These are phyloP conservation scores for Pulveroboletus sp. DNA, from an alignment of 768 basidiomycete genomes.

Conservation along the genomic window DNA sequence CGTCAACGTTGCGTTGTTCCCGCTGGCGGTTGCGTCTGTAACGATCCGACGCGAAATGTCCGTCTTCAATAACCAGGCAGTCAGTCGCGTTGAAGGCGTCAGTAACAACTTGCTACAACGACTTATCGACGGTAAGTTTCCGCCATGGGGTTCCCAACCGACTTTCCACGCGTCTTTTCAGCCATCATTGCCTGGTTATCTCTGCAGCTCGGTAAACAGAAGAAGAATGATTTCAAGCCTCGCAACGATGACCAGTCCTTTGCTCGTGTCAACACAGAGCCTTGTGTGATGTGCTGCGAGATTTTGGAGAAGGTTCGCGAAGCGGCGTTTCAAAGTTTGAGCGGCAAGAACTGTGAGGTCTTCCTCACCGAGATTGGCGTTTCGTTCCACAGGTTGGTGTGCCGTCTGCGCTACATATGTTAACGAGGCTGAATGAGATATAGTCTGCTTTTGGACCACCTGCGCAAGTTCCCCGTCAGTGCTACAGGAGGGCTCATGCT, in stretches of 20 bases:
- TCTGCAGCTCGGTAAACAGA: conserved; percentile 81
- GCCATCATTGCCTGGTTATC: conserved; percentile 74
- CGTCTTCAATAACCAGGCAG: conserved; percentile 83
- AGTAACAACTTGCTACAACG: conserved; percentile 78
- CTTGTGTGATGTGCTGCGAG: conserved; percentile 83
- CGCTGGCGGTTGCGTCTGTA: conserved; percentile 79
- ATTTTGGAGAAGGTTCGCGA: conserved; percentile 78
- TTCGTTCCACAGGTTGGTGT: conserved; percentile 78
- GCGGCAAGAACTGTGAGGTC: conserved; percentile 88
- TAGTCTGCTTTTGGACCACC: conserved; percentile 88
- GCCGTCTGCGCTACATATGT: background rate
- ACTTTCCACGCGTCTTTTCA: conserved; percentile 25
- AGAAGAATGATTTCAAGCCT: conserved; percentile 95
- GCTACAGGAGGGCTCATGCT: conserved; percentile 97
- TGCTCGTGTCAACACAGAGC: conserved; percentile 91
- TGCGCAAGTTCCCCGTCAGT: conserved; percentile 94
- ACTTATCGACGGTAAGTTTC: conserved; percentile 68
- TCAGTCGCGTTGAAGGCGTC: conserved; percentile 80
- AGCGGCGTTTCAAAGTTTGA: conserved; percentile 67
- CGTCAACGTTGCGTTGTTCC: conserved; percentile 83
- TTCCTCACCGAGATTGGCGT: conserved; percentile 94
- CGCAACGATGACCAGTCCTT: conserved; percentile 94
- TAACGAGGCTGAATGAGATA: conserved; percentile 8
- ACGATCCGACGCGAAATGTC: conserved; percentile 90
- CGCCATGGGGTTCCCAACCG: background rate